These are phyloP conservation scores for Coffea humblotiana DNA, from an alignment of 305 asterid species.

Conservation along the genomic window DNA sequence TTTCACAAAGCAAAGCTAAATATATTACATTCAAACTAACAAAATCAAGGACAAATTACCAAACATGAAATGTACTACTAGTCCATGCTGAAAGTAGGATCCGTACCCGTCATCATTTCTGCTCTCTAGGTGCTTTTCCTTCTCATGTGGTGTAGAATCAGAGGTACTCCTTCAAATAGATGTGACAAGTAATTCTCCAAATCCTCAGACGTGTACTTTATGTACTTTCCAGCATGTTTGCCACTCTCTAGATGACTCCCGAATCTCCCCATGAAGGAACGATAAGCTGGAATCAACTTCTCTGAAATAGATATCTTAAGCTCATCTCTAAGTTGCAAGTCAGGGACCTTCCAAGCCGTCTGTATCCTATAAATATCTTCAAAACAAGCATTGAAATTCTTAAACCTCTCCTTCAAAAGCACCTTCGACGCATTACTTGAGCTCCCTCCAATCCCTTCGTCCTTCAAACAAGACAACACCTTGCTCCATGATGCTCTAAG, in stretches of 20 bases:
- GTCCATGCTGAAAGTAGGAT: slow-evolving; percentile 35
- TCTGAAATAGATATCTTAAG: slow-evolving; percentile 93
- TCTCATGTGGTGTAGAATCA: slow-evolving; percentile 75
- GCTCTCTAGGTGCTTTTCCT: slow-evolving; percentile 70
- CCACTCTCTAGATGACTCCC: slow-evolving; percentile 86
- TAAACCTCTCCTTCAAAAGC: slow-evolving; percentile 81
- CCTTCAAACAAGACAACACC: slow-evolving; percentile 75
- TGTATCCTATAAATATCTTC: slow-evolving; percentile 84
- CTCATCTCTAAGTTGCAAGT: slow-evolving; percentile 92
- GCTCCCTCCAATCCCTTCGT: slow-evolving; percentile 87
- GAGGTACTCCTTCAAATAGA: slow-evolving; percentile 92
- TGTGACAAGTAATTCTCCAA: slow-evolving; percentile 82
- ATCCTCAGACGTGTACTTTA: slow-evolving; percentile 83
- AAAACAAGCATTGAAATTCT: slow-evolving; percentile 84
- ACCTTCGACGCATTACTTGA: slow-evolving; percentile 75
- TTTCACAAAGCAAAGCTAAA: slow-evolving; percentile 30
- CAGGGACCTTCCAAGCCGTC: slow-evolving; percentile 96
- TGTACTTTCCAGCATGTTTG: slow-evolving; percentile 79
- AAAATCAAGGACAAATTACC: slow-evolving; percentile 34
- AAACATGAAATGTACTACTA: slow-evolving; percentile 26
- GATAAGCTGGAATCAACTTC: slow-evolving; percentile 87
- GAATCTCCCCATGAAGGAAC: slow-evolving; percentile 86
- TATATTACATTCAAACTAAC: slow-evolving; percentile 37
- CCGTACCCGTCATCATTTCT: slow-evolving; percentile 43
- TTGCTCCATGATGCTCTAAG: slow-evolving; percentile 93